Evolutionary conservation across 2,329 filamentous ascomycete genomes (phyloP).

Genomic region (Diaporthe vexans): DNA sequence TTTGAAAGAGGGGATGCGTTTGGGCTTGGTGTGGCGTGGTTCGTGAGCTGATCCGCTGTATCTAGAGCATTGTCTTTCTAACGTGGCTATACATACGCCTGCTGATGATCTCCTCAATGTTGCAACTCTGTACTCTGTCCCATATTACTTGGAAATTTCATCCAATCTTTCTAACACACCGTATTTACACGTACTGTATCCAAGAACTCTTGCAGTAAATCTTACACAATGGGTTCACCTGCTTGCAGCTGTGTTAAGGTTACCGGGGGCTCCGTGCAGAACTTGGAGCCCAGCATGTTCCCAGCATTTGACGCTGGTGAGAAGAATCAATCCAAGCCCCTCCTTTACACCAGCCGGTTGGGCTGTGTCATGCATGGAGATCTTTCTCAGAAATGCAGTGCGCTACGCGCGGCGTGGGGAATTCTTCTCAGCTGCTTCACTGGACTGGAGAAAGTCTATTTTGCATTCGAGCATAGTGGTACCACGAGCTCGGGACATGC

Average conservation of each 20-base stretch:
- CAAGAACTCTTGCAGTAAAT: not conserved
- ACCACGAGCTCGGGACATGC: not conserved
- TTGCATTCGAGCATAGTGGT: constrained; percentile 4
- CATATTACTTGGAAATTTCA: not conserved
- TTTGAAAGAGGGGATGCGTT: not conserved
- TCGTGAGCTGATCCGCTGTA: not conserved
- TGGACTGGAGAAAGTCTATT: constrained; percentile 14
- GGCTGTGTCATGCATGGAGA: not conserved
- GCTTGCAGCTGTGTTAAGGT: constrained; percentile 2
- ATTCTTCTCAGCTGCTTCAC: constrained; percentile 11
- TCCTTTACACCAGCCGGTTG: not conserved
- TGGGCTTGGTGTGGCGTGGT: not conserved
- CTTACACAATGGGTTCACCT: not conserved
- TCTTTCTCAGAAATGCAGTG: constrained; percentile 4
- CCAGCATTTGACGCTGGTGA: constrained; percentile 6
- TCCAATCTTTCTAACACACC: not conserved
- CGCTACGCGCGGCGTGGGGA: constrained; percentile 16
- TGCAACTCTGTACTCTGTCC: not conserved
- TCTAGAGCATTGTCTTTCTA: not conserved
- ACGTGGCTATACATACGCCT: not conserved
- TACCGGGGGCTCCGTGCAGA: not conserved
- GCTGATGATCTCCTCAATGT: not conserved
- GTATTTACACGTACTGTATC: not conserved
- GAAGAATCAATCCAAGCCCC: not conserved
- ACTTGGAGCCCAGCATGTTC: constrained; percentile 12